Evolutionary conservation across 2,329 filamentous ascomycete species (phyloP), one percentile per base, ranked within the genome.

Genomic region (Periconia digitata): DNA sequence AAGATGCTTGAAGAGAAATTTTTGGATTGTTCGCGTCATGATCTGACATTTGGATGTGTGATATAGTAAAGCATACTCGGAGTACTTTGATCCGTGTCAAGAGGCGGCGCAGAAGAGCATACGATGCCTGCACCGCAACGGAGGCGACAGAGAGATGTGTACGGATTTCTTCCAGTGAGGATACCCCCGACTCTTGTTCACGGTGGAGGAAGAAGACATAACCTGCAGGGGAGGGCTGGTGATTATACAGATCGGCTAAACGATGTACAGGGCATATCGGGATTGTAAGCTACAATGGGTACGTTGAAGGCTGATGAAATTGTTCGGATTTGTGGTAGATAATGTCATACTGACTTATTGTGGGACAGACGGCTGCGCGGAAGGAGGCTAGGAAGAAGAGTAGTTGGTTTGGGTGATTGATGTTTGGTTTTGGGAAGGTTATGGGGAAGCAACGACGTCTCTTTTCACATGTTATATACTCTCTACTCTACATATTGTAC

Each of bases 281-380:
- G 90, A 95, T 54, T 97, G 92, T 74, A 96, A 96, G 72, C 92
- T 95, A 75, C 82, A 86, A 76, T 96, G 92, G 92, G 91, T 96
- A 79, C 63, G 83, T 74, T n/a, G n/a, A n/a, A 3, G n/a, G n/a
- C n/a, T n/a, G n/a, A n/a, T n/a, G n/a, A n/a, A n/a, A n/a, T n/a
- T n/a, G n/a, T n/a, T n/a, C n/a, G n/a, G n/a, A n/a, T n/a, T n/a
- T 8, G 18, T 17, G 34, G 34, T 5, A 15, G 15, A 36, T 20
- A 20, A 39, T 20, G 13, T 6, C 37, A 15, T 20, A 10, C 18
- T 5, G 16, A 12, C 8, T 6, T 39, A n/a, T n/a, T n/a, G n/a
- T n/a, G n/a, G 24, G 17, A n/a, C 22, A 60, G 57, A 55, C 35
- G 45, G 53, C 51, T 15, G 58, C 58, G 47, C 44, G 58, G 49